A percentile compares a stretch with the other conserved stretches of the same genome.
phyloP scores from a whole-genome alignment of 2,329 filamentous ascomycete genomes.

The Colletotrichum sp. region DNA sequence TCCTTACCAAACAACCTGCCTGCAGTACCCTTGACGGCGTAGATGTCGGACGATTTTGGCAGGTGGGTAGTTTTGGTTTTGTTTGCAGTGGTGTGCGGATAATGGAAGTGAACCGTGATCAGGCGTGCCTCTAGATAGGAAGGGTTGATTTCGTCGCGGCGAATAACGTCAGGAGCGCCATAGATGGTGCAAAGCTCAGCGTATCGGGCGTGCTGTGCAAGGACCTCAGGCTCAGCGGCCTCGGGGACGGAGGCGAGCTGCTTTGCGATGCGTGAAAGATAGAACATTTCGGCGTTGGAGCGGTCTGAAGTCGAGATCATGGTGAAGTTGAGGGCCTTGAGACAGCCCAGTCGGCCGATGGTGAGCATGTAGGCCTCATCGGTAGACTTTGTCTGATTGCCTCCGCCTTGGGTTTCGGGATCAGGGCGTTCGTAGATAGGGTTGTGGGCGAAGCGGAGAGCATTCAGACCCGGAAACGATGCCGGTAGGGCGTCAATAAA shows the following conservation, averaged over 20 bases:
- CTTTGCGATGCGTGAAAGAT: slow-evolving; percentile 81
- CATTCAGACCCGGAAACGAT: slow-evolving; percentile 74
- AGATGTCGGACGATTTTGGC: slow-evolving; percentile 80
- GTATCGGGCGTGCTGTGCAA: slow-evolving; percentile 74
- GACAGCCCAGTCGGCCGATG: slow-evolving; percentile 71
- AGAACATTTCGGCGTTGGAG: slow-evolving; percentile 90
- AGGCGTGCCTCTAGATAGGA: slow-evolving; percentile 83
- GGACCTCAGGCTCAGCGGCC: slow-evolving; percentile 56
- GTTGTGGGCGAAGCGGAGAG: slow-evolving; percentile 84
- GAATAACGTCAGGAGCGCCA: slow-evolving; percentile 70
- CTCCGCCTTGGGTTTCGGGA: slow-evolving; percentile 33
- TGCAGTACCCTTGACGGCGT: slow-evolving; percentile 80
- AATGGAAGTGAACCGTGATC: slow-evolving; percentile 65
- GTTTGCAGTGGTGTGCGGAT: slow-evolving; percentile 20
- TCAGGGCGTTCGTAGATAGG: slow-evolving; percentile 72
- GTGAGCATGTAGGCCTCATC: slow-evolving; percentile 92
- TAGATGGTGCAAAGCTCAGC: slow-evolving; percentile 75
- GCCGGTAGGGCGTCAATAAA: slow-evolving; percentile 73
- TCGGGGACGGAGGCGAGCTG: slow-evolving; percentile 70
- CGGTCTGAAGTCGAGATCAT: slow-evolving; percentile 75
- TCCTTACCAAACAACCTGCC: slow-evolving; percentile 70
- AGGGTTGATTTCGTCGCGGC: slow-evolving; percentile 67
- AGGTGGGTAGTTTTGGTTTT: slow-evolving; percentile 53
- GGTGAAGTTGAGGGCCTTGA: slow-evolving; percentile 77
- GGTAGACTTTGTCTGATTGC: slow-evolving; percentile 52